A percentile compares a stretch with the other conserved stretches of the same genome.
Evolutionary conservation across 2,329 filamentous ascomycete species (phyloP).

Genomic region (Plenodomus lindquistii): DNA sequence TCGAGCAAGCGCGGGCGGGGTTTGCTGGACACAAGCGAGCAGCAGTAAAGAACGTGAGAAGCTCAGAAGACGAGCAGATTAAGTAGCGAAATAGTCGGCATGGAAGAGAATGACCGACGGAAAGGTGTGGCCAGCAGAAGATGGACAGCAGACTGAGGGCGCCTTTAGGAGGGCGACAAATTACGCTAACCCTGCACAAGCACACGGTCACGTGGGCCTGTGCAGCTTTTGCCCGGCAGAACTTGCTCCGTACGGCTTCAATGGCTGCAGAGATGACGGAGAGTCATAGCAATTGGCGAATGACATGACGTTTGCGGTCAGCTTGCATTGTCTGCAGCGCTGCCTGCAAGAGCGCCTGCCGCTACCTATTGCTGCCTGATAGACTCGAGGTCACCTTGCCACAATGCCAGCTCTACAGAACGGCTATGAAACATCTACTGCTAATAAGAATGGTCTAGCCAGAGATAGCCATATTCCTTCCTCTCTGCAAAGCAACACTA

Average conservation of each 20-base stretch:
- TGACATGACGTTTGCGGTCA: constrained; percentile 3
- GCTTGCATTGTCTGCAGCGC: constrained; percentile 6
- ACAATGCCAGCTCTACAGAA: constrained; percentile 6
- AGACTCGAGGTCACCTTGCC: constrained; percentile 20
- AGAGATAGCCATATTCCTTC: not conserved
- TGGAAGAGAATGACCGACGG: constrained; percentile 30
- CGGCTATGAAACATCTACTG: constrained; percentile 18
- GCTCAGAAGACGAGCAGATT: constrained; percentile 33
- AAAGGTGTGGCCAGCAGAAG: constrained; percentile 14
- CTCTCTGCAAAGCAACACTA: constrained; percentile 1
- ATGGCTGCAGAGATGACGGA: constrained; percentile 12
- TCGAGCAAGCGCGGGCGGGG: constrained; percentile 24
- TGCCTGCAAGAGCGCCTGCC: constrained; percentile 26
- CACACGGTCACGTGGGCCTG: constrained; percentile 20
- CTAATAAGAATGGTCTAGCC: constrained; percentile 7
- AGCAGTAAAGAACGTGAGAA: constrained; percentile 25
- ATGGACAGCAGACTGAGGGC: constrained; percentile 18
- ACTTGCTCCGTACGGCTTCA: constrained; percentile 4
- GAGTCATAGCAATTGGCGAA: constrained; percentile 16
- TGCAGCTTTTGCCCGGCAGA: constrained; percentile 6
- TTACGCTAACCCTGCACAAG: constrained; percentile 14
- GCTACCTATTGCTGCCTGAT: constrained; percentile 41
- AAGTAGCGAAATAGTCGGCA: constrained; percentile 38
- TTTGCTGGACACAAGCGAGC: constrained; percentile 12
- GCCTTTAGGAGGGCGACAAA: constrained; percentile 16